Percentiles rank a stretch among this genome's conserved stretches.
Conservation (phyloP, 768 basidiomycete genomes). For the Lepiota venenata region DNA sequence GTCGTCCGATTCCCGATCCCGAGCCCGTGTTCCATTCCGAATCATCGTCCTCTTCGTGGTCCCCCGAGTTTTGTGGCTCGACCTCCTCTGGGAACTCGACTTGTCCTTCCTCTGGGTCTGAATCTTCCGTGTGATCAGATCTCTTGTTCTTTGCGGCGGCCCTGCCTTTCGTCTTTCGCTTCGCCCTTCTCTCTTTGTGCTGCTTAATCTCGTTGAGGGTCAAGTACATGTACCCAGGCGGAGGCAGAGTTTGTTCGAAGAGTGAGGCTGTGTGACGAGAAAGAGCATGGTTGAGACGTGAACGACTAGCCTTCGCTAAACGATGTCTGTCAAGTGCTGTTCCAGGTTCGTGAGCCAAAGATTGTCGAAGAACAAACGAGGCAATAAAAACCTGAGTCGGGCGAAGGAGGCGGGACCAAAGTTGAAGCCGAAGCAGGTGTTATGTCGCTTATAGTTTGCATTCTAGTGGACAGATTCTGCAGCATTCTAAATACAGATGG, state of each 20-base stretch:
- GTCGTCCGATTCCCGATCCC: background rate
- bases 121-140: no score
- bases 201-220: background rate
- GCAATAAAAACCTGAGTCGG: background rate
- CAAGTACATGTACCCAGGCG: background rate
- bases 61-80: background rate
- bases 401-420: background rate
- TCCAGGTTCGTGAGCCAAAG: background rate
- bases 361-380: background rate
- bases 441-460: constrained; percentile 1
- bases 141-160: no score
- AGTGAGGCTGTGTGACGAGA: constrained; percentile 1
- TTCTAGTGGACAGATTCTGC: constrained; percentile 2
- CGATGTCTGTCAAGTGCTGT: background rate
- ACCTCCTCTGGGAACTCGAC: background rate
- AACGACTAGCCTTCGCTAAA: background rate
- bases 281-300: constrained; percentile 2
- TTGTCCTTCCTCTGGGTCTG: no score
- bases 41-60: no score
- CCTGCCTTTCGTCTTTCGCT: background rate
- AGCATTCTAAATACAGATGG: background rate
- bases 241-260: constrained; percentile 2
- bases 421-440: constrained; percentile 7
- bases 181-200: background rate
- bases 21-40: background rate